Base-by-base conservation (phyloP, 192 early-diverging fungal species). In the Podila horticola region DNA sequence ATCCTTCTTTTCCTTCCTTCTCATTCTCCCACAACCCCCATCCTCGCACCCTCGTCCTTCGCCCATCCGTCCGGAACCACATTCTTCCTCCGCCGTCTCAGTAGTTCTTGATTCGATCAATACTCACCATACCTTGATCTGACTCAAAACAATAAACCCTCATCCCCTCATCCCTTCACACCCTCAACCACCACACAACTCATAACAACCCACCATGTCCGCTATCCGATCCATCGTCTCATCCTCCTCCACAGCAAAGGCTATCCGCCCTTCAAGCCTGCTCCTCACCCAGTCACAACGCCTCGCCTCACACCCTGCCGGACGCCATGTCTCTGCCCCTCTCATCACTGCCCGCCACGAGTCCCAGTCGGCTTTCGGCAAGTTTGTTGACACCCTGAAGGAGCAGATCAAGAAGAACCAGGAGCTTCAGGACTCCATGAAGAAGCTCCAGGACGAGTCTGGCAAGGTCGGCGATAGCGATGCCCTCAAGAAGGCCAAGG, bases 371-470 rank as follows among this genome's bases (percentile, higher is more conserved):
- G 72, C 82, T 9, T 75, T 85, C 68, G 30, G 69, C 41, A 85
- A 83, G 62, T 99, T 99, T 84, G 83, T 92, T n/a, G 92, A 97
- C 62, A 96, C 95, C 0, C 81, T 99, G 58, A 94, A 93, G 81
- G 92, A 94, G 55, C 97, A 99, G 87, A 88, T 96, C 62, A 89
- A 94, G 83, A 97, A 98, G 85, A 98, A 96, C 86, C 89, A 95
- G 84, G 97, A 99, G 71, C 84, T 99, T 22, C 93, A 97, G 71
- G 82, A 94, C 34, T 93, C 95, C 82, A 92, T 98, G 66, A 96
- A 98, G 90, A 92, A 92, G 64, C 84, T 99, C 34, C 91, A 90
- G 61, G 97, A 95, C 50, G 93, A 92, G 73, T 86, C 91, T 31
- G 91, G 88, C 50, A 93, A 96, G 82, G 86, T 97, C 9, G 86